Percentiles rank a stretch among this genome's conserved stretches.
Conservation (phyloP, 306 rosid species). For the Astragalus glycyphyllos region DNA sequence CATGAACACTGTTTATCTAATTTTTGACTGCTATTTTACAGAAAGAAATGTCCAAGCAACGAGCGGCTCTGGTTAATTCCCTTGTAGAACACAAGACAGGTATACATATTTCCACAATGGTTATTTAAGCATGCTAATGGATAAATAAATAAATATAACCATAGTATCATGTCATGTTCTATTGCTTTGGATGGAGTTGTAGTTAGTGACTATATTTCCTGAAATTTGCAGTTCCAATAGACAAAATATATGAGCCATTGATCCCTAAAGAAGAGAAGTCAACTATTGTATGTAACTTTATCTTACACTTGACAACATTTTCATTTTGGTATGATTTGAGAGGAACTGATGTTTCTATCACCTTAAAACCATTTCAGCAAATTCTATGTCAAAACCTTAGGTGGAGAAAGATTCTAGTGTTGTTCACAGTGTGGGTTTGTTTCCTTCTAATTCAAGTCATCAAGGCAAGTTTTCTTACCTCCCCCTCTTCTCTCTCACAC, state of each 20-base stretch:
- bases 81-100: constrained; percentile 56
- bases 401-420: constrained; percentile 65
- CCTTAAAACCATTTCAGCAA: constrained; percentile 57
- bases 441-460: constrained; percentile 77
- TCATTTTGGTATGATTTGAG: constrained; percentile 5
- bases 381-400: constrained; percentile 64
- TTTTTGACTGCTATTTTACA: constrained; percentile 42
- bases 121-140: neutral
- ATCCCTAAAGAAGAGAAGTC: constrained; percentile 66
- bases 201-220: neutral
- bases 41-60: constrained; percentile 57
- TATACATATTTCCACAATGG: neutral
- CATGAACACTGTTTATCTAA: constrained; percentile 13
- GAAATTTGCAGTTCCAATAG: constrained; percentile 63
- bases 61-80: constrained; percentile 50
- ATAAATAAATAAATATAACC: neutral
- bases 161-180: neutral
- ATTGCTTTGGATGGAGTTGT: constrained; percentile 2
- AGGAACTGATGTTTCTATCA: neutral
- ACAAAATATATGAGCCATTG: constrained; percentile 61
- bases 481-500: constrained; percentile 1
- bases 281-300: constrained; percentile 49
- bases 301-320: constrained; percentile 2
- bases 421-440: constrained; percentile 63
- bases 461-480: constrained; percentile 57